Evolutionary conservation across 2,329 filamentous ascomycete species (phyloP).

Genomic region (Talaromyces sp.): DNA sequence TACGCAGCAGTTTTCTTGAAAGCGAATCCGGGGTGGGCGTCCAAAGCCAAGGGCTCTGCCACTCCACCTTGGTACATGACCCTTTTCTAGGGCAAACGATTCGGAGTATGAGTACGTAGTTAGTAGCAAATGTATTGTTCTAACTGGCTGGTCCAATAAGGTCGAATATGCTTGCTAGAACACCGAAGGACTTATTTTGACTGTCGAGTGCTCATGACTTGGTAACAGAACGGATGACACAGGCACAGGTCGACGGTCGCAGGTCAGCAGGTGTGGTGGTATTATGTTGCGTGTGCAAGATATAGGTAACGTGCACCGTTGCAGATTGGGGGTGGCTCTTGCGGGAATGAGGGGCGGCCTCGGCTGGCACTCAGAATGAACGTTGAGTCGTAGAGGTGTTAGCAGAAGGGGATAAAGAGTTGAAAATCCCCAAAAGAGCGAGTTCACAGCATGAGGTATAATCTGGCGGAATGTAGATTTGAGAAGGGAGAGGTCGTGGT

Average conservation of each 20-base stretch:
- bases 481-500: not conserved
- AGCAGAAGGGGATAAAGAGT: not conserved
- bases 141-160: not conserved
- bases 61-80: constrained; percentile 35
- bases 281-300: not conserved
- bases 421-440: not conserved
- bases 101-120: not conserved
- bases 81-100: not conserved
- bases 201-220: constrained; percentile 13
- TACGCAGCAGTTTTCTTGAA: constrained; percentile 35
- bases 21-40: constrained; percentile 32
- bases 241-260: not conserved
- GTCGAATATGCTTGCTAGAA: not conserved
- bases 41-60: constrained; percentile 33
- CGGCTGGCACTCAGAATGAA: constrained; percentile 6
- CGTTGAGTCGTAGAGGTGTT: not conserved
- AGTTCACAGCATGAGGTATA: constrained; percentile 6
- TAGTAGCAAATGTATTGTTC: not conserved
- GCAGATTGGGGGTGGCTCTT: constrained; percentile 4
- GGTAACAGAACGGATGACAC: not conserved
- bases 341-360: constrained; percentile 11
- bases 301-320: constrained; percentile 13
- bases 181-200: not conserved
- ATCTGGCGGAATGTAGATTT: not conserved
- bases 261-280: constrained; percentile 4